Base-by-base conservation (phyloP, 371 early-diverging fungal species). In the Actinomucor elegans region DNA sequence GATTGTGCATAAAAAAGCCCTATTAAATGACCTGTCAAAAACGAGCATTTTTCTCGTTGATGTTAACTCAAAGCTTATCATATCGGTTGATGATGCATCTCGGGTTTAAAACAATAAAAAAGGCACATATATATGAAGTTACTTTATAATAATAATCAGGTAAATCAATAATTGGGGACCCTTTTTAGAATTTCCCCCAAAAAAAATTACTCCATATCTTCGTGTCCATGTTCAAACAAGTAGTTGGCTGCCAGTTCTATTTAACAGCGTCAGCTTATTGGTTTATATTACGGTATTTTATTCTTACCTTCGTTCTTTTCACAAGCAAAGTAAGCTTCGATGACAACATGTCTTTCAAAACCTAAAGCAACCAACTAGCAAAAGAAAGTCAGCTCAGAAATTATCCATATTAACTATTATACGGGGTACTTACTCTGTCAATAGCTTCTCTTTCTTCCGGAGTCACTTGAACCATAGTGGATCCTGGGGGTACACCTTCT, bases 291-390 rank as follows among this genome's bases (percentile, higher is more conserved):
- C 15, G 17, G 20, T n/a, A 27, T 45, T 27, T 42, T 32, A 41
- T 37, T 27, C 11, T 55, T 71, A 73, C 77, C 77, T 81, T 98
- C 98, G 71, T 97, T 93, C 72, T 94, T 94, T 58, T 98, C 98
- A 66, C 98, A 98, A 9, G 94, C 94, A 66, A 98, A 83, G 73
- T 84, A 98, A 23, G 97, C 98, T 75, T 96, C 94, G 54, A 94
- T 84, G 21, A 85, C 98, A 12, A 71, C 50, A 43, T 71, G 77
- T 34, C 93, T 79, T 47, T 85, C 86, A 66, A 98, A 97, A 10
- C 98, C 98, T 34, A 97, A 75, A n/a, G 77, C 91, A 59, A 81
- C 85, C 66, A 98, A 73, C 88, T 90, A 74, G 3, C 18, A 50
- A 5, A 38, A 15, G 24, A 34, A 43, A 40, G 21, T 37, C 6